Conservation (phyloP, 345 rosid species). For the Balakata baccata region DNA sequence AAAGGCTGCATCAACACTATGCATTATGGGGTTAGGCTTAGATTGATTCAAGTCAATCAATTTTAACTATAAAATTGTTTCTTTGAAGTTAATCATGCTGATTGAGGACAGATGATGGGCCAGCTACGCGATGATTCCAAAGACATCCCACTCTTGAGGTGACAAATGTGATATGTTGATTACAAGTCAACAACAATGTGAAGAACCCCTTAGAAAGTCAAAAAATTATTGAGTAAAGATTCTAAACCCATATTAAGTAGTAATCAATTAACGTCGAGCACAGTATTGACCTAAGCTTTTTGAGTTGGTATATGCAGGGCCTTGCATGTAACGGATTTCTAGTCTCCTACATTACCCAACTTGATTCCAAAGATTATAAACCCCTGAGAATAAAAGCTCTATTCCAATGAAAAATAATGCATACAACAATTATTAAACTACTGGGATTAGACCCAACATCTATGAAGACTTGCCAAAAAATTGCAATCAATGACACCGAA, state of each 20-base stretch:
- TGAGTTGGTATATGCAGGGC: too few relatives aligned
- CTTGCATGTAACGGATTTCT: background rate
- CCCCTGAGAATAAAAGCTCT: background rate
- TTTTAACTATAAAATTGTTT: background rate
- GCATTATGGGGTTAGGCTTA: background rate
- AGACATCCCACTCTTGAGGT: background rate
- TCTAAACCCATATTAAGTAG: background rate
- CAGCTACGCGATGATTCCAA: background rate
- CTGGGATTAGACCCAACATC: background rate
- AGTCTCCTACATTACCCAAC: background rate
- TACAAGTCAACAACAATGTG: background rate
- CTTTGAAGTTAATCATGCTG: background rate
- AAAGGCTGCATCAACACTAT: background rate
- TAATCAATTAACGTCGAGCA: background rate
- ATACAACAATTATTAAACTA: background rate
- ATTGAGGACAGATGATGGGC: background rate
- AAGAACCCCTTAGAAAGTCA: background rate
- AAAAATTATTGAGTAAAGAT: background rate
- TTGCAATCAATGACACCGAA: background rate
- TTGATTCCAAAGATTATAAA: background rate
- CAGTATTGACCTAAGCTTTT: background rate
- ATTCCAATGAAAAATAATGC: background rate
- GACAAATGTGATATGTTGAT: background rate
- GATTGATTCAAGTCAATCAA: background rate
- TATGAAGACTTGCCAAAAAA: background rate